These are phyloP conservation scores for Neoboletus magnificus DNA, from an alignment of 768 basidiomycete genomes.

Conservation along the genomic window DNA sequence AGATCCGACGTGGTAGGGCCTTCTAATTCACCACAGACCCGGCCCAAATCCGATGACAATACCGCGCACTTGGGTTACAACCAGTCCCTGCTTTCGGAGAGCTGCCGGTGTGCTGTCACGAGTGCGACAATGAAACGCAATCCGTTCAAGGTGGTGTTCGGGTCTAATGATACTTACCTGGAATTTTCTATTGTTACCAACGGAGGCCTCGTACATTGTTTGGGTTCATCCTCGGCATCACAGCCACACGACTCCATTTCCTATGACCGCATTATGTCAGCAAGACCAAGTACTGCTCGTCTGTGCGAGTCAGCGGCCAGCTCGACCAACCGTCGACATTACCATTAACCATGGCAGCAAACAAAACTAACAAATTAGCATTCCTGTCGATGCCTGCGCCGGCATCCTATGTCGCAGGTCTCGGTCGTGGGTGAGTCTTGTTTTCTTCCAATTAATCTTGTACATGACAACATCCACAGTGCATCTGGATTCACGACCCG, in stretches of 20 bases:
- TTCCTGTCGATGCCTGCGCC: slow-evolving; percentile 92
- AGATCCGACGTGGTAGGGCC: neutral
- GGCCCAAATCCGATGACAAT: neutral
- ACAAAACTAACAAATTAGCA: slow-evolving; percentile 78
- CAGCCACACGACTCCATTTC: too few relatives aligned
- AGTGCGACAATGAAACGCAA: too few relatives aligned
- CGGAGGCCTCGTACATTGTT: too few relatives aligned
- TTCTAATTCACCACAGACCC: neutral
- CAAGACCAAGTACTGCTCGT: too few relatives aligned
- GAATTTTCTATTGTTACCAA: too few relatives aligned
- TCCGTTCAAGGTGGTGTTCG: too few relatives aligned
- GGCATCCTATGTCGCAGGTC: slow-evolving; percentile 96
- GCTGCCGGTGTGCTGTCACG: too few relatives aligned
- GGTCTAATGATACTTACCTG: too few relatives aligned
- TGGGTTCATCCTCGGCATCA: too few relatives aligned
- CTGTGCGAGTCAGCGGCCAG: too few relatives aligned
- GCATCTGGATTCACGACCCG: slow-evolving; percentile 97
- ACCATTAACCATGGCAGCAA: slow-evolving; percentile 47
- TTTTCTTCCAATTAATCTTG: neutral
- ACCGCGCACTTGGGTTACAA: neutral
- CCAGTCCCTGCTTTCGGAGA: neutral
- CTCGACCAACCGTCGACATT: too few relatives aligned
- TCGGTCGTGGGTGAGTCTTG: slow-evolving; percentile 82
- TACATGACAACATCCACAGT: slow-evolving; percentile 38
- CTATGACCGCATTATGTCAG: too few relatives aligned